Base-by-base conservation (phyloP, 805 yeast species). In the Sugiyamaella lignohabitans region DNA sequence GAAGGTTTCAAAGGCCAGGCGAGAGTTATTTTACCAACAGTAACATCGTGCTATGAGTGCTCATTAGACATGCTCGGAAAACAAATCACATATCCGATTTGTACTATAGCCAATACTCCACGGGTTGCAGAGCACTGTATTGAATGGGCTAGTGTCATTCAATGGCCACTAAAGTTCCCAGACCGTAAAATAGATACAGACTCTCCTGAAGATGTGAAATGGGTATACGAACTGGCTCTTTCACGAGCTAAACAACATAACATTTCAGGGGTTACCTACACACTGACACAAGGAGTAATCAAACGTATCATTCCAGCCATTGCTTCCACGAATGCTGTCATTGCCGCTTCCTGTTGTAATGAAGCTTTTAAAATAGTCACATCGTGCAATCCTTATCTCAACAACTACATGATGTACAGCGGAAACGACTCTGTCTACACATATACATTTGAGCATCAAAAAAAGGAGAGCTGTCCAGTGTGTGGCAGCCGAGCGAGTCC, bases 101-200 rank as follows among this genome's bases (percentile, higher is more conserved):
- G 98, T 64, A 93, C 98, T 0, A 82, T 93, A 43, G 95, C 96
- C 2, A 84, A 88, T 49, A 87, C 93, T 5, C 98, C 98, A n/a
- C 67, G 98, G 50, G 65, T 87, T 5, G 93, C 96, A 0, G 96
- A 89, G 57, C 98, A 91, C 64, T 88, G 97, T 58, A 81, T 91
- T 6, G 96, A 89, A 62, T 91, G 93, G 84, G 88, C 91, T 0
- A 78, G 79, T 49, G 82, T 80, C 27, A 68, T 86, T 2, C 81
- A 78, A 54, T 87, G 96, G 95, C 82, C 81, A 1, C 64, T 70
- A 41, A 52, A 54, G 2, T 73, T 74, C 47, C 44, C 49, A 6
- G 71, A 65, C 32, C 63, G 58, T 24, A 68, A 67, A 45, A 75
- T 84, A 46, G 88, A 88, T 59, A 74, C 82, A 44, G 97, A 89